Evolutionary conservation across 805 yeast genomes (phyloP).

Genomic region (Kodamaea neixiangensis): DNA sequence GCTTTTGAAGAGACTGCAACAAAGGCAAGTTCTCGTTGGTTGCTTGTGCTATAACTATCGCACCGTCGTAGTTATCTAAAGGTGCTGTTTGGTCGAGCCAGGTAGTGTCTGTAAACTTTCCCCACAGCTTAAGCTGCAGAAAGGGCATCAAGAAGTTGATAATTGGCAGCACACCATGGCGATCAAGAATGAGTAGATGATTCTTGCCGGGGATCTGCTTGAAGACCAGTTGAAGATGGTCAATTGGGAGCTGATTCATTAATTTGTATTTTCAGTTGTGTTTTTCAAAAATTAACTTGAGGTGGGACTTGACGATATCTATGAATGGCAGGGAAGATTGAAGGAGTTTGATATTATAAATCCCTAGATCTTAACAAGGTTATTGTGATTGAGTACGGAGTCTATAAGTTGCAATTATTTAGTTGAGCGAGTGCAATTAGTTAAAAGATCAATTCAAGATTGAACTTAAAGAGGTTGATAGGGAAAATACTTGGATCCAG

Average conservation of each 20-base stretch:
- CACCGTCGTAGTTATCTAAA: slow-evolving; percentile 18
- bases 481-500: too few species aligned
- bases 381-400: too few species aligned
- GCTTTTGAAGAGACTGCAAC: slow-evolving; percentile 11
- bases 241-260: slow-evolving; percentile 14
- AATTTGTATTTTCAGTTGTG: neutral
- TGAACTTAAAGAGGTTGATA: too few species aligned
- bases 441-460: too few species aligned
- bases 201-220: slow-evolving; percentile 27
- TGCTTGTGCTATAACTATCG: slow-evolving; percentile 20
- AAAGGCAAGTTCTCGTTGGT: slow-evolving; percentile 19
- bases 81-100: slow-evolving; percentile 15
- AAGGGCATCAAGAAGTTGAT: slow-evolving; percentile 60
- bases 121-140: slow-evolving; percentile 49
- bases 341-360: too few species aligned
- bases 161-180: slow-evolving; percentile 40
- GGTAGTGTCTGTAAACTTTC: slow-evolving; percentile 37
- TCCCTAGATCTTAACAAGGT: too few species aligned
- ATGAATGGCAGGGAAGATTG: too few species aligned
- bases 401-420: too few species aligned
- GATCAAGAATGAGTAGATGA: slow-evolving; percentile 41
- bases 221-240: slow-evolving; percentile 23
- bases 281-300: too few species aligned
- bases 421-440: too few species aligned
- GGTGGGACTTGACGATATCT: too few species aligned